Conservation (phyloP, 2,329 filamentous ascomycete species). For the Monosporascus ibericus region DNA sequence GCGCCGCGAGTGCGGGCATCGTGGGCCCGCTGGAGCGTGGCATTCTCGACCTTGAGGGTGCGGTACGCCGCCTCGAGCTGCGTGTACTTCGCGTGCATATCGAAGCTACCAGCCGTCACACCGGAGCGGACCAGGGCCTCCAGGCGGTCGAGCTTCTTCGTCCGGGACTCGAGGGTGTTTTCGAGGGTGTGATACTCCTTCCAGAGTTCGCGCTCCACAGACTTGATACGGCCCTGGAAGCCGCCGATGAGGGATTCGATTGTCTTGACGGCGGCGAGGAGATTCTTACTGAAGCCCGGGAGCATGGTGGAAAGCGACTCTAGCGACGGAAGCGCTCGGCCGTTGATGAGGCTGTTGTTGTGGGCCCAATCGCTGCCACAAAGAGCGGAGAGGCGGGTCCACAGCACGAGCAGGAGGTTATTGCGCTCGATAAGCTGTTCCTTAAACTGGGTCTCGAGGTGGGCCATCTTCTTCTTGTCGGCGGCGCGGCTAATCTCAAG, state of each 20-base stretch:
- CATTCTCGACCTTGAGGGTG: constrained; percentile 58
- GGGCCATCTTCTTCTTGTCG: constrained; percentile 70
- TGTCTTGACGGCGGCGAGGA: constrained; percentile 78
- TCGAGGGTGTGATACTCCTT: constrained; percentile 87
- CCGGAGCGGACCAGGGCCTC: constrained; percentile 71
- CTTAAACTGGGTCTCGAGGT: constrained; percentile 72
- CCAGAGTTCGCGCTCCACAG: constrained; percentile 83
- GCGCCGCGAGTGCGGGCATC: constrained; percentile 46
- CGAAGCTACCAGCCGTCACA: constrained; percentile 43
- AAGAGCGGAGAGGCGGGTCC: constrained; percentile 79
- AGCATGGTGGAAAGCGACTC: constrained; percentile 83
- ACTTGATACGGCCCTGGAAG: constrained; percentile 74
- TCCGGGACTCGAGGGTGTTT: constrained; percentile 68
- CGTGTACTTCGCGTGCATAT: constrained; percentile 38
- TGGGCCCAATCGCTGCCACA: constrained; percentile 92
- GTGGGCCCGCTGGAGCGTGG: constrained; percentile 61
- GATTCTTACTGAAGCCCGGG: constrained; percentile 82
- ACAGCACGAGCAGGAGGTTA: constrained; percentile 77
- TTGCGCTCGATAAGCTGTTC: constrained; percentile 89
- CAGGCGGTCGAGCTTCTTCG: constrained; percentile 81
- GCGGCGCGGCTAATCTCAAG: constrained; percentile 73
- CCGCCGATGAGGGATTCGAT: constrained; percentile 73
- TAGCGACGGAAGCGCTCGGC: constrained; percentile 72
- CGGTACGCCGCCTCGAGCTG: constrained; percentile 57
- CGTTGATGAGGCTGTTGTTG: constrained; percentile 81